Conservation (phyloP, 2,329 filamentous ascomycete species). For the Aspergillus phoenicis region DNA sequence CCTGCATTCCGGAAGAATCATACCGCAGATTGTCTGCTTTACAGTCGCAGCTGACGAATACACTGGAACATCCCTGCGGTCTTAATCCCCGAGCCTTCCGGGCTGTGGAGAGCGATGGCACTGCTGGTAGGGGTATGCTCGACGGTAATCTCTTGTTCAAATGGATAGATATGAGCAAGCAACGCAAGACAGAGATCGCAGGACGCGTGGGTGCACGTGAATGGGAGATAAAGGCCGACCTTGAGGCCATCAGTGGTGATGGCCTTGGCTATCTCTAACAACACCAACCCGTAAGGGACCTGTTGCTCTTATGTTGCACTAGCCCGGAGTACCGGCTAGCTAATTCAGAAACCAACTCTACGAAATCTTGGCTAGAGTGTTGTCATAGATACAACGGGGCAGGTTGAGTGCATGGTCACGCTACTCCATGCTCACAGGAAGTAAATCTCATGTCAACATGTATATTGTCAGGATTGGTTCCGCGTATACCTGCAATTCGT, state of each 20-base stretch:
- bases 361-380: too few relatives aligned
- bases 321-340: not conserved
- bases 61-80: constrained; percentile 74
- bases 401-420: too few relatives aligned
- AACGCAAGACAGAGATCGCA: constrained; percentile 71
- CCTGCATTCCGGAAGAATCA: constrained; percentile 73
- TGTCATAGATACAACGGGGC: too few relatives aligned
- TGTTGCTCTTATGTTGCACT: not conserved
- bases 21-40: constrained; percentile 85
- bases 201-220: constrained; percentile 70
- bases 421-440: not conserved
- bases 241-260: constrained; percentile 66
- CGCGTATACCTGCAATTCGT: not conserved
- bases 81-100: constrained; percentile 84
- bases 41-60: constrained; percentile 74
- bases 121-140: constrained; percentile 65
- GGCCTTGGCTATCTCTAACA: constrained; percentile 56
- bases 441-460: not conserved
- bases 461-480: not conserved
- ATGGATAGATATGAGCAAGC: constrained; percentile 74
- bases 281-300: not conserved
- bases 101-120: constrained; percentile 53
- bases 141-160: constrained; percentile 75
- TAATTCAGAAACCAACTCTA: not conserved
- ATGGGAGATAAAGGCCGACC: constrained; percentile 69